A percentile compares a stretch with the other conserved stretches of the same genome.
Evolutionary conservation across 805 yeast species (phyloP).

Genomic region (Myxozyma mucilagina): DNA sequence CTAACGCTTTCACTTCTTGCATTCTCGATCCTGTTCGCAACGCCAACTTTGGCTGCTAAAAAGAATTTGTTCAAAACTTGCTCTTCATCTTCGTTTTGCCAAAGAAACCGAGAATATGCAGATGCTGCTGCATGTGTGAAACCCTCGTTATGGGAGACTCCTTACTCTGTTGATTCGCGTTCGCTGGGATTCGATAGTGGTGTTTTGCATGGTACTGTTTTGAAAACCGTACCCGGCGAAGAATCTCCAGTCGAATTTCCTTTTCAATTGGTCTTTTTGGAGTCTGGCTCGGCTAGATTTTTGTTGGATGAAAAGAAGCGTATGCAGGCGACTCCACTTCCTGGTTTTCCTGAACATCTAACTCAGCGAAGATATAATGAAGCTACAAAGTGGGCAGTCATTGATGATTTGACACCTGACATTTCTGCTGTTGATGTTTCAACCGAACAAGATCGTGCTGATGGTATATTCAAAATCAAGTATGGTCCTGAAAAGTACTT

Average conservation of each 20-base stretch:
- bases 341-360: slow-evolving; percentile 39
- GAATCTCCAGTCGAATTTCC: slow-evolving; percentile 48
- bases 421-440: slow-evolving; percentile 14
- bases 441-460: slow-evolving; percentile 8
- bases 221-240: slow-evolving; percentile 41
- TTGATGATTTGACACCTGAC: slow-evolving; percentile 32
- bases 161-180: slow-evolving; percentile 47
- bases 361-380: slow-evolving; percentile 58
- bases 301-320: slow-evolving; percentile 65
- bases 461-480: slow-evolving; percentile 14
- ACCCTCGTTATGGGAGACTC: slow-evolving; percentile 38
- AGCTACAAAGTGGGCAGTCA: slow-evolving; percentile 61
- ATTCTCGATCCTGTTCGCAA: slow-evolving; percentile 2
- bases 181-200: slow-evolving; percentile 39
- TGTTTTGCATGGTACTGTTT: slow-evolving; percentile 48
- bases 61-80: slow-evolving; percentile 64
- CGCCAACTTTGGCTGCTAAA: slow-evolving; percentile 31
- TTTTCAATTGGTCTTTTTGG: slow-evolving; percentile 57
- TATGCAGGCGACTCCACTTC: slow-evolving; percentile 15
- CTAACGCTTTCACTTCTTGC: no score
- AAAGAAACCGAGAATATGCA: slow-evolving; percentile 68
- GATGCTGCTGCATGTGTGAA: slow-evolving; percentile 37
- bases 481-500: slow-evolving; percentile 48
- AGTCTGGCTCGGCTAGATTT: slow-evolving; percentile 61
- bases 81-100: slow-evolving; percentile 71